These are phyloP conservation scores for Populus tremula DNA, from an alignment of 345 rosid genomes.

Conservation along the genomic window DNA sequence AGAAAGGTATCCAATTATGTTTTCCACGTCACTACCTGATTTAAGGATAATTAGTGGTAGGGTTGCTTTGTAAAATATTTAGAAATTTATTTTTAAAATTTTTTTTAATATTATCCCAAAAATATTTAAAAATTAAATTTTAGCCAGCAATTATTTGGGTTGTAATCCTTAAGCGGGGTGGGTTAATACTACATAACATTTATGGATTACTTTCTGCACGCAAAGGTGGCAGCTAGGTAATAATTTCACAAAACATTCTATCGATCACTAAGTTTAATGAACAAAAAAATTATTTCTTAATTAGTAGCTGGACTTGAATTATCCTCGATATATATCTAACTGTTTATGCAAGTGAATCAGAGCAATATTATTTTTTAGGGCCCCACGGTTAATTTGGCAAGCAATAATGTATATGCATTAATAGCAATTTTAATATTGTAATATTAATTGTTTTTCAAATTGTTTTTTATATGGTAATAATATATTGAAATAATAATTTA, in stretches of 20 bases:
- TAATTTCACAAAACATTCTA: not conserved
- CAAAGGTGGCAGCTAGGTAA: not conserved
- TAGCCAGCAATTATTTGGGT: too few relatives aligned
- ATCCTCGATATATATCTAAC: not conserved
- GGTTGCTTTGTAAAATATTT: too few relatives aligned
- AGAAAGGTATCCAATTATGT: slow-evolving; percentile 28
- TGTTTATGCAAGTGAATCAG: not conserved
- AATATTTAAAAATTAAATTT: too few relatives aligned
- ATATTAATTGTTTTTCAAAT: too few relatives aligned
- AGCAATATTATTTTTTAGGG: not conserved
- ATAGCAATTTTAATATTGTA: too few relatives aligned
- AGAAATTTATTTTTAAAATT: too few relatives aligned
- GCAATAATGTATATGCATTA: not conserved
- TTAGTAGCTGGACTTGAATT: not conserved
- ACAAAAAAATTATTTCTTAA: not conserved
- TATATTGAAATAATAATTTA: too few relatives aligned
- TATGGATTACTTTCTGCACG: not conserved
- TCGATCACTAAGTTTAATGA: too few relatives aligned
- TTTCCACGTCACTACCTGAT: slow-evolving; percentile 25
- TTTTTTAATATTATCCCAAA: too few relatives aligned
- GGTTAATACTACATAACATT: not conserved
- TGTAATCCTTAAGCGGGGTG: too few relatives aligned
- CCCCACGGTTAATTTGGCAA: not conserved
- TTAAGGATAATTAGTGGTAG: too few relatives aligned
- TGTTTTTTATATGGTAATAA: too few relatives aligned